Base-by-base conservation (phyloP, 2,329 filamentous ascomycete genomes). In the Colletotrichum acutatum region DNA sequence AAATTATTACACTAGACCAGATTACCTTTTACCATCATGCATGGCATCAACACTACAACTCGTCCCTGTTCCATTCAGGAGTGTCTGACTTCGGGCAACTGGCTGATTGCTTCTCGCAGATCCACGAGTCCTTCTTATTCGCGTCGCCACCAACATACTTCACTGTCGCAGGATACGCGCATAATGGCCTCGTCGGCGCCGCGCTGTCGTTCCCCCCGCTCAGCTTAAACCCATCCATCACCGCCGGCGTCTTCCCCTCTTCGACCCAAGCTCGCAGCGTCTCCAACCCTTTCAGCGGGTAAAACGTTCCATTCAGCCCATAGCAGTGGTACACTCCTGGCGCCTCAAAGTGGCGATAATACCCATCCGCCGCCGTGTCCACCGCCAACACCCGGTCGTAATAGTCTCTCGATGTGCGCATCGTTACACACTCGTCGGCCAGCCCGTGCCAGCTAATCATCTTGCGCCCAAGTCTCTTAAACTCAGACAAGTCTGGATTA, bases 261-360 rank as follows among this genome's bases (percentile, higher is more conserved):
- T 74, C 72, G 16, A 74, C 72, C 72, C 72, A 74, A 12, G 68
- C 28, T 30, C 65, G 46, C 65, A 74, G 32, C 24, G 70, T 56
- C 34, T 74, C 72, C 9, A 74, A 34, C 14, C 59, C 72, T 26
- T 57, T 69, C 12, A 73, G 61, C 61, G 72, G 72, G 37, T 73
- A 74, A 37, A 59, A 74, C 8, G 56, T 70, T 14, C 72, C 70
- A 26, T 68, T 61, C 12, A 66, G 30, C 37, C 74, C 70, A 42
- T 70, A 73, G 69, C 89, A 90, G 77, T 90, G 88, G 19, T 80
- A 81, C 79, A 89, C 84, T 0, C 87, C 88, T 1, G 87, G 86
- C 5, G 89, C 83, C 8, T 82, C 78, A 76, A 89, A 90, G 75
- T 88, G 82, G 2, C 82, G 77, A 78, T 88, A 90, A 77, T 87